Evolutionary conservation across 345 rosid genomes (phyloP).

Genomic region (Citrus mangshanensis): DNA sequence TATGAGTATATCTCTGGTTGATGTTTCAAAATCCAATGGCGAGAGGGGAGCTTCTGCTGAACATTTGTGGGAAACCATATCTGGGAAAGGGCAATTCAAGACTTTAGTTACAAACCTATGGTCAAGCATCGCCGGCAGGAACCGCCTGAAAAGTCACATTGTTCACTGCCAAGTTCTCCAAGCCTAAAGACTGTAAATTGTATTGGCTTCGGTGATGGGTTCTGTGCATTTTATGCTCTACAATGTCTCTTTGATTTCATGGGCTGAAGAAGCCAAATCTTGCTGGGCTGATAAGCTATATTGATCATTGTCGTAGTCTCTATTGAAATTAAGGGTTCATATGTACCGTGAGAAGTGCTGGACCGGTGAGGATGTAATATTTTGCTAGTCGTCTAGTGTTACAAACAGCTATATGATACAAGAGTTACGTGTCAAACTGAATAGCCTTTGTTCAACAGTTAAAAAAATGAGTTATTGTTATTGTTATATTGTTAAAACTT

Average conservation of each 20-base stretch:
- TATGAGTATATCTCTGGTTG: conserved; percentile 68
- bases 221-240: conserved; percentile 1
- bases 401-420: conserved; percentile 17
- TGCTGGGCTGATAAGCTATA: not conserved
- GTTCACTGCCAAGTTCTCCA: conserved; percentile 79
- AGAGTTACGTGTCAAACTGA: conserved; percentile 20
- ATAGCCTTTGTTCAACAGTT: conserved; percentile 11
- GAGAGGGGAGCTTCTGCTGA: conserved; percentile 41
- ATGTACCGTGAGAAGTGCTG: not conserved
- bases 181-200: conserved; percentile 32
- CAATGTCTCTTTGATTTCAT: conserved; percentile 6
- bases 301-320: not conserved
- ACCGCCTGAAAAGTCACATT: conserved; percentile 65
- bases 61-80: conserved; percentile 66
- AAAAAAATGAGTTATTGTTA: not conserved
- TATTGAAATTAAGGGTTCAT: not conserved
- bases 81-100: conserved; percentile 65
- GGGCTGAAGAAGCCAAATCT: not conserved
- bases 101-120: conserved; percentile 61
- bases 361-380: conserved; percentile 10
- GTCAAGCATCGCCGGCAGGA: conserved; percentile 67
- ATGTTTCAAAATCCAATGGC: conserved; percentile 46
- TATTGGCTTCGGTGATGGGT: not conserved
- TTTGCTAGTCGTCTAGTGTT: conserved; percentile 19
- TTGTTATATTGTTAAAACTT: not conserved